Evolutionary conservation across 331 rosid genomes (phyloP), one percentile per base, ranked within the genome.

Genomic region (Arachis monticola): DNA sequence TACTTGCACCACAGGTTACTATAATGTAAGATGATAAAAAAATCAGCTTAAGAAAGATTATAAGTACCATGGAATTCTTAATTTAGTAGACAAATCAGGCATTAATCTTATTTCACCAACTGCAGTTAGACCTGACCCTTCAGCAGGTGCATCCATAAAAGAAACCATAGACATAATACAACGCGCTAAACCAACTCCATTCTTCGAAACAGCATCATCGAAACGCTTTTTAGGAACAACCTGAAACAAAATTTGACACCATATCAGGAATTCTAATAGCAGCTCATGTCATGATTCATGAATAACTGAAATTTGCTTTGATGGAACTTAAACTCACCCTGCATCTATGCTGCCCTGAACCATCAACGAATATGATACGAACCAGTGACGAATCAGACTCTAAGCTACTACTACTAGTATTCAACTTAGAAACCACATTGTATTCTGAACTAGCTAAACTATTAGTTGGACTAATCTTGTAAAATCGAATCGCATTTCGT

Each of bases 331-430:
- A 70, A 84, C 97, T 87, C 85, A 94, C 98, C 30, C 98, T 96
- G 68, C 96, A 91, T 85, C 98, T 86, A 17, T 90, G 95, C 73
- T 94, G 98, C 63, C 97, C 98, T 2, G 98, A 87, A 64, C 74
- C 83, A 84, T 94, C 98, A 69, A 82, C 87, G 96, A 97, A 94
- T 40, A 91, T 74, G 62, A 94, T 72, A 60, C 97, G 98, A 83
- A 94, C 89, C 32, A 94, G 76, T 55, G 85, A 84, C 56, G 13
- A 79, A 64, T 85, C 90, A 56, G 56, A 63, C 69, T 85, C 86
- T 38, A 62, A 71, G 17, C 30, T 77, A 69, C 47, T 27, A 56
- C 22, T 17, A 17, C 27, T 60, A 73, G 69, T 62, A 70, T 81
- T 79, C 86, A 71, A 77, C 66, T 61, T 74, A 81, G 6, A 77